A percentile compares a stretch with the other conserved stretches of the same genome.
Evolutionary conservation across 1,284 basidiomycete species (phyloP).

Genomic region (Heterobasidion irregulare): DNA sequence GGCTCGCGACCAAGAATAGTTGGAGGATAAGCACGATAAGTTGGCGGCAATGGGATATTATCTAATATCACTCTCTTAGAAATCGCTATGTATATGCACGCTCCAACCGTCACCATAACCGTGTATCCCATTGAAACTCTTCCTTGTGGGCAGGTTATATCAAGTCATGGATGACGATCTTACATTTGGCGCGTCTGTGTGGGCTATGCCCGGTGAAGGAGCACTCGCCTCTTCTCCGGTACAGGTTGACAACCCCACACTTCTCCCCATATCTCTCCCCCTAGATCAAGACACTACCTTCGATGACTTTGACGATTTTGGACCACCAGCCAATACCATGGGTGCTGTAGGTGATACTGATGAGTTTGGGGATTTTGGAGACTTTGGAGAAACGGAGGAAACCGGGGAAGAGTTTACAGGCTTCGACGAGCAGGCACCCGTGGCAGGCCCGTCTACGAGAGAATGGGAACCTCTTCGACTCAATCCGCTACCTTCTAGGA

Average conservation of each 20-base stretch:
- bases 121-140: too few relatives aligned
- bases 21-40: too few relatives aligned
- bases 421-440: slow-evolving; percentile 31
- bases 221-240: slow-evolving; percentile 15
- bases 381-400: slow-evolving; percentile 65
- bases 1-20: neutral
- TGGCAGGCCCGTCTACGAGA: slow-evolving; percentile 34
- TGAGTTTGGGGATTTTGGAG: slow-evolving; percentile 83
- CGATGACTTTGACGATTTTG: slow-evolving; percentile 65
- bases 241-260: slow-evolving; percentile 7
- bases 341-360: slow-evolving; percentile 43
- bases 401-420: slow-evolving; percentile 28
- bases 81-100: too few relatives aligned
- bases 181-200: slow-evolving; percentile 59
- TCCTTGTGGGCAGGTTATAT: too few relatives aligned
- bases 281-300: slow-evolving; percentile 39
- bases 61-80: too few relatives aligned
- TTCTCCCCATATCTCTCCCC: slow-evolving; percentile 17
- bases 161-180: slow-evolving; percentile 54
- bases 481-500: slow-evolving; percentile 51
- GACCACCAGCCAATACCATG: slow-evolving; percentile 37
- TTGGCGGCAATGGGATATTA: too few relatives aligned
- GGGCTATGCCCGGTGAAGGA: slow-evolving; percentile 39
- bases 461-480: slow-evolving; percentile 59
- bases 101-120: too few relatives aligned